Evolutionary conservation across 116 monocot genomes (phyloP).

Genomic region (Cymodocea nodosa): DNA sequence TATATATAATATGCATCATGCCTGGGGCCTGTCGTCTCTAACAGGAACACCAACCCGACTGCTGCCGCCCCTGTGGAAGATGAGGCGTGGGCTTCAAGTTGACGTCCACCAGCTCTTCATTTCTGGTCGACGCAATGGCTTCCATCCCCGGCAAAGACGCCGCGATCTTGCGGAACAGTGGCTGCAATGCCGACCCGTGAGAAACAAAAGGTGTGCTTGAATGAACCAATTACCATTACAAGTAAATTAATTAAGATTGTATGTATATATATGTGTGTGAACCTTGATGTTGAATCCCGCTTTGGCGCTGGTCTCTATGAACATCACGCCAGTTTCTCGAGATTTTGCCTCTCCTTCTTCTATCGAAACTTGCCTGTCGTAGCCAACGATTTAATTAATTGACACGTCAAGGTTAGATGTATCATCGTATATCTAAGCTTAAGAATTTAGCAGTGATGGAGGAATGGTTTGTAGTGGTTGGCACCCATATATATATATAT

Average conservation of each 20-base stretch:
- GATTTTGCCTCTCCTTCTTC: slow-evolving; percentile 14
- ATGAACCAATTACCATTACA: no score
- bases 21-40: not conserved
- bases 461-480: no score
- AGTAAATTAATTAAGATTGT: no score
- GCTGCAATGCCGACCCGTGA: not conserved
- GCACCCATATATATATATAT: no score
- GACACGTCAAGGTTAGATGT: no score
- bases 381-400: no score
- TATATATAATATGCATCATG: not conserved
- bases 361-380: slow-evolving; percentile 8
- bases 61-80: not conserved
- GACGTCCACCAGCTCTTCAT: slow-evolving; percentile 14
- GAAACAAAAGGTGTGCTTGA: no score
- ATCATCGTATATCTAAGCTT: no score
- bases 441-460: no score
- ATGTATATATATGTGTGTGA: not conserved
- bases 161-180: slow-evolving; percentile 15
- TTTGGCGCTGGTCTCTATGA: slow-evolving; percentile 15
- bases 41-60: slow-evolving; percentile 1
- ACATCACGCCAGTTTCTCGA: slow-evolving; percentile 1
- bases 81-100: slow-evolving; percentile 9
- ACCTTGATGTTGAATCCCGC: slow-evolving; percentile 15
- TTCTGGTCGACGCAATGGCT: not conserved
- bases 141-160: slow-evolving; percentile 15